Base-by-base conservation (phyloP, 2,329 filamentous ascomycete species). In the Diplodia intermedia region DNA sequence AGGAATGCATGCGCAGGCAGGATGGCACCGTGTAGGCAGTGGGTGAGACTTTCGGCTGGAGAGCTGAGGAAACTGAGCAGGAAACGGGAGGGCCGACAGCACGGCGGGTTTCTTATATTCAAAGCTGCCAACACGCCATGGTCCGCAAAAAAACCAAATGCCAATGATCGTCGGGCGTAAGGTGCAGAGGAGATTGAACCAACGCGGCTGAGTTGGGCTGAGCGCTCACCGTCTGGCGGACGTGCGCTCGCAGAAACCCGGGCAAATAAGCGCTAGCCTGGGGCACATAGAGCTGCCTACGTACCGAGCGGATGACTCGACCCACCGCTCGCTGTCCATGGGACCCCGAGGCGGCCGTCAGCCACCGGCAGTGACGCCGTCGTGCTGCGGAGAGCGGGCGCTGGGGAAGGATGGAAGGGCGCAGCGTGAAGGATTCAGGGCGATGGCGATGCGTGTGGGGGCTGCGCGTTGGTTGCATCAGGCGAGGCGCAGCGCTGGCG, bases 181-280 rank as follows among this genome's bases (percentile, higher is more conserved):
- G 52, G 60, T 61, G 56, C 57, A 47, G 40, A 60, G 33, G 23
- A 61, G 47, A 49, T 26, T 38, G 54, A n/a, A 29, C 31, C 40
- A 38, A 63, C 60, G 47, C 47, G 60, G 60, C 60, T 50, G 60
- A 52, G 60, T 63, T 63, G 60, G 60, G 60, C 60, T 63, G 60
- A 63, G 60, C 38, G 29, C 43, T 23, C 43, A 33, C n/a, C n/a
- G 43, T 52, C 26, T 8, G 40, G 12, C 43, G 60, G 43, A 63
- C 60, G 60, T 63, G 60, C 60, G 60, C 43, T 33, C 60, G 33
- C 20, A 40, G 55, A 50, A 50, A 62, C 60, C 43, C 60, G 20
- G 43, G 4, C 43, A 36, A 56, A 52, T 50, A 36, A 63, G 60
- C 60, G 60, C 60, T 63, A 63, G 20, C 9, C 20, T 47, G 23